Evolutionary conservation across 345 rosid genomes (phyloP).

Genomic region (Gynandropsis gynandra): DNA sequence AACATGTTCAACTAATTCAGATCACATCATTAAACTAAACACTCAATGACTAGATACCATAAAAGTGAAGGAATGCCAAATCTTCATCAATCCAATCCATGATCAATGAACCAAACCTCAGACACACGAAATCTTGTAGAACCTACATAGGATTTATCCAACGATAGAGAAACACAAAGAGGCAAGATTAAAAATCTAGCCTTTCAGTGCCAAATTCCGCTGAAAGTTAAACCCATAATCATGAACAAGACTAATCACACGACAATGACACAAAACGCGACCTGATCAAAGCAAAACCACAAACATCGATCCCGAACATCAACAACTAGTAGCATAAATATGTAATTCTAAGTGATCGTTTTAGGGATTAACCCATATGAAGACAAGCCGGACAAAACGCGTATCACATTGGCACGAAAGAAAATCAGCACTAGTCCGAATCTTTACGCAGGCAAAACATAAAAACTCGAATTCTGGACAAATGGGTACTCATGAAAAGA

Average conservation of each 20-base stretch:
- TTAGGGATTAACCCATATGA: constrained; percentile 19
- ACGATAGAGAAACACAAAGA: constrained; percentile 8
- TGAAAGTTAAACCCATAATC: constrained; percentile 19
- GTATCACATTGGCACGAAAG: constrained; percentile 23
- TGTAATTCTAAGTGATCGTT: constrained; percentile 35
- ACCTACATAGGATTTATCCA: constrained; percentile 12
- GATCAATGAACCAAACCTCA: constrained; percentile 28
- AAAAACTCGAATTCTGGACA: constrained; percentile 29
- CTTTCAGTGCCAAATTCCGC: constrained; percentile 17
- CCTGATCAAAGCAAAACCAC: constrained; percentile 25
- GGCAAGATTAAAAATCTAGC: constrained; percentile 7
- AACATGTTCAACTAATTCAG: constrained; percentile 5
- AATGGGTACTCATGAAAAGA: constrained; percentile 34
- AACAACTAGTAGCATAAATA: constrained; percentile 18
- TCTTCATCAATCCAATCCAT: constrained; percentile 12
- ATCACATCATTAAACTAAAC: constrained; percentile 19
- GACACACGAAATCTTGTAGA: constrained; percentile 18
- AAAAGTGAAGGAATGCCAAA: constrained; percentile 6
- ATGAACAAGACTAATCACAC: constrained; percentile 16
- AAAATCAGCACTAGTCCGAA: constrained; percentile 22
- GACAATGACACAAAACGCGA: constrained; percentile 10
- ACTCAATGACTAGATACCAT: constrained; percentile 10
- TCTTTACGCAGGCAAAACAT: constrained; percentile 32
- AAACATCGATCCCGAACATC: constrained; percentile 27
- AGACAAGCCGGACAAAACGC: constrained; percentile 11